A percentile compares a stretch with the other conserved stretches of the same genome.
phyloP scores from a whole-genome alignment of 2,329 filamentous ascomycete species.

The Fusarium ramigenum region DNA sequence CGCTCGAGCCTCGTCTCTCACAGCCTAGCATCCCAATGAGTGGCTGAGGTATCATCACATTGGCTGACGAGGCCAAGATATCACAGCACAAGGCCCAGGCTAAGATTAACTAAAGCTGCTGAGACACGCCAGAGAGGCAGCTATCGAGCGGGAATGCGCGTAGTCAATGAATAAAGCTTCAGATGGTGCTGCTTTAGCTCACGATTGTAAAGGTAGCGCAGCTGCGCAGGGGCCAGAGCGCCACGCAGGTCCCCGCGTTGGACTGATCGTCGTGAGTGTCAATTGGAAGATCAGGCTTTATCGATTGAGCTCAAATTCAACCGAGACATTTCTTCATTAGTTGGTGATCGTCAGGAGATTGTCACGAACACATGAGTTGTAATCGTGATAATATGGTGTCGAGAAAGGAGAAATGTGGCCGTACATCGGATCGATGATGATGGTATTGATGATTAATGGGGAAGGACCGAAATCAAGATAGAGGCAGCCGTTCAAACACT shows the following conservation, averaged over 20 bases:
- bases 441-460: not conserved
- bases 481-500: conserved; percentile 1
- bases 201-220: conserved; percentile 19
- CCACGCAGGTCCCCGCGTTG: conserved; percentile 11
- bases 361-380: not conserved
- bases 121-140: conserved; percentile 6
- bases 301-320: conserved; percentile 12
- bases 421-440: not conserved
- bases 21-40: conserved; percentile 4
- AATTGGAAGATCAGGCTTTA: conserved; percentile 15
- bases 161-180: conserved; percentile 17
- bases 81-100: conserved; percentile 1
- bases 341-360: conserved; percentile 33
- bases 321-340: conserved; percentile 15
- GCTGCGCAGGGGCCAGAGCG: conserved; percentile 24
- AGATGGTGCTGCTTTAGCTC: conserved; percentile 10
- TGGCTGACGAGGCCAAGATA: conserved; percentile 1
- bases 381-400: conserved; percentile 1
- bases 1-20: conserved; percentile 4
- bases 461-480: not conserved
- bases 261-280: not conserved
- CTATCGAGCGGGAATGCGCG: conserved; percentile 32
- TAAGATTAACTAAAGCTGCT: conserved; percentile 4
- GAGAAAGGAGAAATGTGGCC: not conserved
- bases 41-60: conserved; percentile 4